Conservation (phyloP, 2,329 filamentous ascomycete genomes). For the Aspergillus luchuensis region DNA sequence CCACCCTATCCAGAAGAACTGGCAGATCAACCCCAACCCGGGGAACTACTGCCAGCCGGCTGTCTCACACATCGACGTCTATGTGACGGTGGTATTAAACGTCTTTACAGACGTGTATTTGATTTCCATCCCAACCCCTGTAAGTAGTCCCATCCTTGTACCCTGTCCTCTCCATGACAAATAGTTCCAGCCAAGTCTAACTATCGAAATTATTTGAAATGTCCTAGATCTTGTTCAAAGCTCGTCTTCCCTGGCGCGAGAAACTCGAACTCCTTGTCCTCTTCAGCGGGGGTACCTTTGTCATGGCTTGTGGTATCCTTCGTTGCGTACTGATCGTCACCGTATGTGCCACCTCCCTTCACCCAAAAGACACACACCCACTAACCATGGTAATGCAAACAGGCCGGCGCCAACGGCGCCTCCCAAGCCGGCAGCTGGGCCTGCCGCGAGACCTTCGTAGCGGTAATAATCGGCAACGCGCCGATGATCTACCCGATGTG, state of each 20-base stretch:
- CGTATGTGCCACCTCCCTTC: slow-evolving; percentile 22
- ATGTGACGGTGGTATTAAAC: slow-evolving; percentile 56
- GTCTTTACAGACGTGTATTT: slow-evolving; percentile 61
- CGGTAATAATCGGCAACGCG: slow-evolving; percentile 46
- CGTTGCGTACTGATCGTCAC: slow-evolving; percentile 56
- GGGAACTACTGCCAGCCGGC: slow-evolving; percentile 55
- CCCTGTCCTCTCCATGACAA: not conserved
- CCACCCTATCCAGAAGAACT: slow-evolving; percentile 56
- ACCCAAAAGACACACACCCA: not conserved
- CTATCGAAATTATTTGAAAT: too few species aligned
- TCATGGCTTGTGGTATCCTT: slow-evolving; percentile 57
- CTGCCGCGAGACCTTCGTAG: slow-evolving; percentile 49
- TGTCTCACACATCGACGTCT: slow-evolving; percentile 55
- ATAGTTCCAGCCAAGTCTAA: not conserved
- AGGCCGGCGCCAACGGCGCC: slow-evolving; percentile 42
- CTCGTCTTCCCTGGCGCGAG: slow-evolving; percentile 51
- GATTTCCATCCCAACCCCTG: slow-evolving; percentile 61
- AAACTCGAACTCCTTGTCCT: slow-evolving; percentile 58
- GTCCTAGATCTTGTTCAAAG: slow-evolving; percentile 54
- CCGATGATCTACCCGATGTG: slow-evolving; percentile 47
- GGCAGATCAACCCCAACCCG: slow-evolving; percentile 62
- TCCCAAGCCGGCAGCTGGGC: slow-evolving; percentile 48
- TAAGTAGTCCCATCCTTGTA: slow-evolving; percentile 28
- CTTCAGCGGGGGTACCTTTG: slow-evolving; percentile 59
- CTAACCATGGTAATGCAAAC: not conserved